Conservation (phyloP, 495 filamentous ascomycete genomes). For the Glarea lozoyensis region DNA sequence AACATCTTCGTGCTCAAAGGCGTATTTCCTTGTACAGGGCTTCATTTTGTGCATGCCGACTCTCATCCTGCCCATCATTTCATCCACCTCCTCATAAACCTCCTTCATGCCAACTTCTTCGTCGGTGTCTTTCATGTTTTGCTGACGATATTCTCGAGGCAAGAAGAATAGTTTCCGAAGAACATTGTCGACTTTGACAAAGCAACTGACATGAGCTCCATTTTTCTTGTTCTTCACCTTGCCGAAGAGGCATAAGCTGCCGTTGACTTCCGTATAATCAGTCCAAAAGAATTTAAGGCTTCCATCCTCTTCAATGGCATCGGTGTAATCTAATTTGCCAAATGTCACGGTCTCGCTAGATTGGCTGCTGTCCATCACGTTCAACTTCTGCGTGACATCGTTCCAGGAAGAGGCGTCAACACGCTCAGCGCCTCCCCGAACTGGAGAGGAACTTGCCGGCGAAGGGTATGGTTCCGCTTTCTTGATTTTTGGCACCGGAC, state of each 20-base stretch:
- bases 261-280: constrained; percentile 90
- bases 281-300: constrained; percentile 94
- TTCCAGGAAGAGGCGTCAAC: constrained; percentile 88
- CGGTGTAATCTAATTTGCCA: constrained; percentile 72
- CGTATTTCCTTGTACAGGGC: constrained; percentile 80
- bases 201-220: constrained; percentile 74
- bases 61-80: constrained; percentile 71
- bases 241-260: constrained; percentile 86
- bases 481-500: constrained; percentile 68
- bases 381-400: constrained; percentile 74
- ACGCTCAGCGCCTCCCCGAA: constrained; percentile 42
- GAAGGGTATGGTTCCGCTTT: constrained; percentile 54
- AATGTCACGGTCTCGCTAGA: constrained; percentile 50
- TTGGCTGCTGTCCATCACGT: constrained; percentile 62
- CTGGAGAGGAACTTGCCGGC: constrained; percentile 69
- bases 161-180: constrained; percentile 88
- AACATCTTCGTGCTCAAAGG: constrained; percentile 82
- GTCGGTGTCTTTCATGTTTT: constrained; percentile 55
- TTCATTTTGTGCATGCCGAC: constrained; percentile 93
- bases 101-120: constrained; percentile 84
- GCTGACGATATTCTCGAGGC: constrained; percentile 56
- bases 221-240: constrained; percentile 90
- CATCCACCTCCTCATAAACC: constrained; percentile 81
- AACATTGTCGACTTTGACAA: constrained; percentile 94
- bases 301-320: constrained; percentile 84